Evolutionary conservation across 2,329 filamentous ascomycete species (phyloP), one percentile per base, ranked within the genome.

Genomic region (Rhinocladiella similis): DNA sequence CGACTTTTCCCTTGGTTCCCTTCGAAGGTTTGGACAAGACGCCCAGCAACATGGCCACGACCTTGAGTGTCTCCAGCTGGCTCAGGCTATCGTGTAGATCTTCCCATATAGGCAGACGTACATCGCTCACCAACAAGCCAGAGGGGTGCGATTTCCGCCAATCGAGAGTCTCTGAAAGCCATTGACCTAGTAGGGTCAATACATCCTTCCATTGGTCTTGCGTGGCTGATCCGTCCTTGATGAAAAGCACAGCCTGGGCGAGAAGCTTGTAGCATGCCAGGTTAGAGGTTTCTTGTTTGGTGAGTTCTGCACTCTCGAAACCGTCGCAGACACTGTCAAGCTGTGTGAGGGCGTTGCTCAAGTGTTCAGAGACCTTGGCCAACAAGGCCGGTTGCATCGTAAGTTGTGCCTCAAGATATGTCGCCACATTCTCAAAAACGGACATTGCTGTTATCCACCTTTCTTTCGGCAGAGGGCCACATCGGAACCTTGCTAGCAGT

Each of bases 21-120:
- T 55, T 50, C 4, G 50, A 33, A 36, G 57, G 60, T 50, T 54
- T 58, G 18, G 47, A 29, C 19, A 59, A 19, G n/a, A 57, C 35
- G 12, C 50, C 46, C n/a, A 68, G 50, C 29, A 77, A 65, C 38
- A 69, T 67, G 6, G 68, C 70, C 18, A 74, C 47, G 4, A 72
- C 71, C 59, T 75, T 75, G 29, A 77, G 57, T 1, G 72, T 71
- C 52, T 78, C 75, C 16, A 78, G 67, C 14, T 72, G 62, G 13
- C 67, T 68, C 57, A 74, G 70, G 47, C 67, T 66, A 14, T 50
- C 52, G 58, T 78, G 75, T 47, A 77, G 65, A 55, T 72, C 75
- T 54, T 68, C 63, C 75, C 75, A 77, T 3, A 71, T 70, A 1
- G 74, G 73, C 3, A 61, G 41, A 1, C 53, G 43, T 13, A 62